These are phyloP conservation scores for Metschnikowia continentalis DNA, from an alignment of 805 yeast species.

Conservation along the genomic window DNA sequence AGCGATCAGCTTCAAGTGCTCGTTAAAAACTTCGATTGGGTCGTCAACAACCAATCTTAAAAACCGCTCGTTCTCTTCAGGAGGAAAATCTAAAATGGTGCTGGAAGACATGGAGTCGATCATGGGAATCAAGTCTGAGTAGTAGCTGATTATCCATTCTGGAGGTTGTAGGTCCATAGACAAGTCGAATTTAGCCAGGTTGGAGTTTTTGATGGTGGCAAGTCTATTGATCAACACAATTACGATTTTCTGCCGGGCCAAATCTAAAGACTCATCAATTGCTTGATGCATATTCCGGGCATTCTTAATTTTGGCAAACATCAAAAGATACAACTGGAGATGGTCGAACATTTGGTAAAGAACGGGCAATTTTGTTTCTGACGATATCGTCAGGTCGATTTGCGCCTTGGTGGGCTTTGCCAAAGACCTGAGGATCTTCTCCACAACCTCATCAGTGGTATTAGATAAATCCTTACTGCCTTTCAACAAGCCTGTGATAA, in stretches of 20 bases:
- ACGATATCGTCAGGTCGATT: conserved; percentile 63
- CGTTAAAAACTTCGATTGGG: conserved; percentile 40
- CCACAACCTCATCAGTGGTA: conserved; percentile 36
- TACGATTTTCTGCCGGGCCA: conserved; percentile 26
- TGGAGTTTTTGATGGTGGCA: conserved; percentile 30
- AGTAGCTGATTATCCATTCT: conserved; percentile 72
- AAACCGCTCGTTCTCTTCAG: conserved; percentile 33
- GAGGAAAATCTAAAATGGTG: conserved; percentile 40
- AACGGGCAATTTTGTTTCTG: conserved; percentile 54
- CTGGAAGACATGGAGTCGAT: conserved; percentile 39
- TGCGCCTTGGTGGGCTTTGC: conserved; percentile 59
- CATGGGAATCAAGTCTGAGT: conserved; percentile 55
- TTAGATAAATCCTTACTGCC: conserved; percentile 25
- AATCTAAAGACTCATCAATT: conserved; percentile 22
- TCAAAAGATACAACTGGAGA: conserved; percentile 62
- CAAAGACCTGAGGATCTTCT: conserved; percentile 49
- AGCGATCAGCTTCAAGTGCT: conserved; percentile 26
- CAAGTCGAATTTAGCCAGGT: conserved; percentile 37
- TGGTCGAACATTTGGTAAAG: conserved; percentile 59
- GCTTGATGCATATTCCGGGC: conserved; percentile 21
- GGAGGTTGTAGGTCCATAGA: conserved; percentile 70
- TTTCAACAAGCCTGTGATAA: conserved; percentile 57
- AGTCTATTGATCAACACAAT: conserved; percentile 27
- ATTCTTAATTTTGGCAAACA: conserved; percentile 49
- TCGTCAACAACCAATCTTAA: conserved; percentile 41